phyloP scores from a whole-genome alignment of 139 green algal species.

The Mychonastes homosphaera region DNA sequence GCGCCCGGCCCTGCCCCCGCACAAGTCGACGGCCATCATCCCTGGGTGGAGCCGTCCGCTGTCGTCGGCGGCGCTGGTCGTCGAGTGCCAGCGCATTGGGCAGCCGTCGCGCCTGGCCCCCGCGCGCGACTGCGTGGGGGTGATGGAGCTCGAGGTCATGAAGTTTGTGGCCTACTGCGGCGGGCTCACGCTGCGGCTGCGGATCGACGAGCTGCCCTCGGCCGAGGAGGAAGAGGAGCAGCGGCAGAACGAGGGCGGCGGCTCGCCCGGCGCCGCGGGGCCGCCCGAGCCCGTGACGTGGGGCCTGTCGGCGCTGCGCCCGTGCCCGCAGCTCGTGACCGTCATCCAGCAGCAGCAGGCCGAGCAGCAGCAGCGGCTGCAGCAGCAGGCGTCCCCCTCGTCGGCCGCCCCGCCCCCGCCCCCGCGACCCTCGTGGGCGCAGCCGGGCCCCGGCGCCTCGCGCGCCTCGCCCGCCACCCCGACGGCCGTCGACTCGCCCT shows the following conservation, averaged over 20 bases:
- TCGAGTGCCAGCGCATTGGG: constrained; percentile 42
- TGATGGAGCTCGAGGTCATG: constrained; percentile 55
- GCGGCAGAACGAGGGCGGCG: background rate
- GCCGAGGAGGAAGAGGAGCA: background rate
- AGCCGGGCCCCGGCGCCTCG: background rate
- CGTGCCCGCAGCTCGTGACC: constrained; percentile 13
- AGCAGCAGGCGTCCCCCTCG: background rate
- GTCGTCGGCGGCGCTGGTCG: constrained; percentile 32
- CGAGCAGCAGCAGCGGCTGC: constrained; percentile 2
- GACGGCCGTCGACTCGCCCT: constrained; percentile 28
- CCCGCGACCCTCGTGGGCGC: background rate
- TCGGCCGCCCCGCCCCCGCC: background rate
- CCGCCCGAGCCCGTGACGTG: constrained; percentile 12
- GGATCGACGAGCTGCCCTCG: constrained; percentile 31
- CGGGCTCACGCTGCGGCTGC: constrained; percentile 37
- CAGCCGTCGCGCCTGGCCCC: constrained; percentile 20
- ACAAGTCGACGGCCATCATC: constrained; percentile 45
- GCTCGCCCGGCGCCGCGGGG: too few species aligned
- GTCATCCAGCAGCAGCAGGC: constrained; percentile 2
- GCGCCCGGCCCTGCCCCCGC: constrained; percentile 3
- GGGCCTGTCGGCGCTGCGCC: constrained; percentile 21
- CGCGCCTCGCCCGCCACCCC: constrained; percentile 4
- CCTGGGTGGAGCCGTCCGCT: constrained; percentile 38
- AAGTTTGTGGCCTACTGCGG: constrained; percentile 54
- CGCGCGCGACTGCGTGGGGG: constrained; percentile 21